These are phyloP conservation scores for Sugiyamaella mastotermitis DNA, from an alignment of 805 yeast genomes.

Conservation along the genomic window DNA sequence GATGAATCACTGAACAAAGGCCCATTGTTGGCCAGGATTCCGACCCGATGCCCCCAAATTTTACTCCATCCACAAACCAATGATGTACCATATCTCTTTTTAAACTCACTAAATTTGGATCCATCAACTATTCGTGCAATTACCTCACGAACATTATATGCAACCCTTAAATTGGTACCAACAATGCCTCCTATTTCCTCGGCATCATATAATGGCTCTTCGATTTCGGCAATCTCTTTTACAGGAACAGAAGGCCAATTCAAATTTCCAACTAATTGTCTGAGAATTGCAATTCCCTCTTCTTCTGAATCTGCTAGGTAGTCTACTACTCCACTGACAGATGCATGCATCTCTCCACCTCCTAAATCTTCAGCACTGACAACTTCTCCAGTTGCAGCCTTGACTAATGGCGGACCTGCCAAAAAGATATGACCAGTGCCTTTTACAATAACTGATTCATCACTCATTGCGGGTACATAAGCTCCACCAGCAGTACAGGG, in stretches of 20 bases:
- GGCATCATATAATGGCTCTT: constrained; percentile 27
- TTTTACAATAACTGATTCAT: constrained; percentile 29
- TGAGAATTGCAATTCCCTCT: constrained; percentile 27
- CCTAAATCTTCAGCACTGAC: constrained; percentile 29
- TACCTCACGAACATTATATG: constrained; percentile 29
- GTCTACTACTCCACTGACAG: constrained; percentile 28
- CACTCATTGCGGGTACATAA: constrained; percentile 31
- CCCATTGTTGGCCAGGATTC: constrained; percentile 30
- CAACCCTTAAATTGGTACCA: constrained; percentile 25
- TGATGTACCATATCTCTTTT: constrained; percentile 26
- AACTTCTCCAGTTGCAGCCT: constrained; percentile 32
- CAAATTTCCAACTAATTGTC: constrained; percentile 24
- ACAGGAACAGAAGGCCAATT: constrained; percentile 7
- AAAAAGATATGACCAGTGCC: constrained; percentile 30
- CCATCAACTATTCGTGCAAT: constrained; percentile 30
- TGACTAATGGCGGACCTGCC: constrained; percentile 31
- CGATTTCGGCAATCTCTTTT: constrained; percentile 8
- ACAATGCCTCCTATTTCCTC: constrained; percentile 27
- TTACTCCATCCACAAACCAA: constrained; percentile 27
- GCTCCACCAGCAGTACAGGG: constrained; percentile 34
- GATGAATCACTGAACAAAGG: constrained; percentile 28
- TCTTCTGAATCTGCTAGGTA: constrained; percentile 27
- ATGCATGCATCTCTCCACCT: constrained; percentile 30
- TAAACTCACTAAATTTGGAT: constrained; percentile 27
- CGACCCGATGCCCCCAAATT: constrained; percentile 28